phyloP scores from a whole-genome alignment of 441 rosid genomes.

The Pelargonium cotyledonis region DNA sequence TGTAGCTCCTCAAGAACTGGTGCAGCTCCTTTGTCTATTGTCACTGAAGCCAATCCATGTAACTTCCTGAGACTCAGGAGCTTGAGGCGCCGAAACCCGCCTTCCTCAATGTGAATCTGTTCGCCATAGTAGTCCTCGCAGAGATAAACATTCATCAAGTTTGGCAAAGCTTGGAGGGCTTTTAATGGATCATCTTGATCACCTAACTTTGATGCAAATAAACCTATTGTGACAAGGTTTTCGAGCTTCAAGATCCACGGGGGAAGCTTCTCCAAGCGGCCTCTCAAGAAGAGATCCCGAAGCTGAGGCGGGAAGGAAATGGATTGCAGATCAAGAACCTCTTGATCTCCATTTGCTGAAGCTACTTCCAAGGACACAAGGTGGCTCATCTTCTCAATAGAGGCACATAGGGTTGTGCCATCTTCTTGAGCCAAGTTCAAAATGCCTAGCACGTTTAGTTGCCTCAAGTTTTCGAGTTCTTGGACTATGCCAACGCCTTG shows the following conservation, averaged over 20 bases:
- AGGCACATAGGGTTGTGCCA: background rate
- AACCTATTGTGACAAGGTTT: background rate
- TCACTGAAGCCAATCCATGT: background rate
- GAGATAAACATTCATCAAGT: slow-evolving; percentile 8
- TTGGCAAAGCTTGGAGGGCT: slow-evolving; percentile 10
- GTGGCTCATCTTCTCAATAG: background rate
- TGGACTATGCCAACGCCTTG: background rate
- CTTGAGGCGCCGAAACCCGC: slow-evolving; percentile 11
- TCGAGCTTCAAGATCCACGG: slow-evolving; percentile 8
- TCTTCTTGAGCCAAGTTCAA: background rate
- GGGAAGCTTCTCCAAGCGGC: slow-evolving; percentile 7
- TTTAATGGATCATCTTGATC: slow-evolving; percentile 6
- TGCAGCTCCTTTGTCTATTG: slow-evolving; percentile 12
- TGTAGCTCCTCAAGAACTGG: slow-evolving; percentile 13
- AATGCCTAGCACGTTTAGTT: slow-evolving; percentile 11
- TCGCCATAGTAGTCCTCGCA: background rate
- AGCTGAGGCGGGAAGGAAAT: slow-evolving; percentile 10
- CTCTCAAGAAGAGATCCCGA: slow-evolving; percentile 7
- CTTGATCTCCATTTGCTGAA: slow-evolving; percentile 8
- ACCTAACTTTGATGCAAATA: slow-evolving; percentile 1
- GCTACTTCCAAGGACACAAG: background rate
- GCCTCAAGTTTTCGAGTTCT: background rate
- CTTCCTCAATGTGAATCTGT: slow-evolving; percentile 6
- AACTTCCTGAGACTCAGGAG: background rate
- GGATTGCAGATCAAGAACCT: slow-evolving; percentile 6